Evolutionary conservation across 1,284 basidiomycete genomes (phyloP).

Genomic region (Moesziomyces globuligerus): DNA sequence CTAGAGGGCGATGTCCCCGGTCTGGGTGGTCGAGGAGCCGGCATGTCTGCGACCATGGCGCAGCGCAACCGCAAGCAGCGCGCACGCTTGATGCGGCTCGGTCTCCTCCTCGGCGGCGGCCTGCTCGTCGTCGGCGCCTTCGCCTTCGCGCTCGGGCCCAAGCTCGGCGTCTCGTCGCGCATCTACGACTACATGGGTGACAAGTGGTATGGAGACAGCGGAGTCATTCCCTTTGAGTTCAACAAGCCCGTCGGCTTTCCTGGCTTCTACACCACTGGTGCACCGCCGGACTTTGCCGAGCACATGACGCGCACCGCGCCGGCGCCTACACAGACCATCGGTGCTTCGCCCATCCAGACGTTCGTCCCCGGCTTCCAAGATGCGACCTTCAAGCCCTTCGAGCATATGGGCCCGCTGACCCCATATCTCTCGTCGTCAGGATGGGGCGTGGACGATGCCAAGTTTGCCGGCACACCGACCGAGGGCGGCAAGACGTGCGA

Average conservation of each 20-base stretch:
- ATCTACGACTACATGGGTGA: slow-evolving; percentile 47
- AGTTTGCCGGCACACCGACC: slow-evolving; percentile 48
- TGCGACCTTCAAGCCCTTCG: slow-evolving; percentile 55
- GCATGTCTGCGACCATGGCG: slow-evolving; percentile 35
- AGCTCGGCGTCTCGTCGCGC: slow-evolving; percentile 22
- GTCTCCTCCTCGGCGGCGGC: slow-evolving; percentile 19
- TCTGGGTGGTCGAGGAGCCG: slow-evolving; percentile 21
- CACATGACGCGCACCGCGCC: slow-evolving; percentile 52
- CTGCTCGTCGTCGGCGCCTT: slow-evolving; percentile 47
- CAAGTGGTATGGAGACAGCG: slow-evolving; percentile 47
- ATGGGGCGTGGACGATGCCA: slow-evolving; percentile 57
- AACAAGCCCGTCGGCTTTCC: slow-evolving; percentile 60
- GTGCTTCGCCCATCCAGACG: slow-evolving; percentile 58
- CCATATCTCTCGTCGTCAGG: slow-evolving; percentile 60
- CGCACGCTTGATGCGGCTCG: slow-evolving; percentile 26
- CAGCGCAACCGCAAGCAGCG: slow-evolving; percentile 27
- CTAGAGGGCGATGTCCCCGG: slow-evolving; percentile 40
- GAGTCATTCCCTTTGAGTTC: slow-evolving; percentile 45
- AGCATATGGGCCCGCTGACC: slow-evolving; percentile 65
- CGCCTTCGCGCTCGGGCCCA: slow-evolving; percentile 53
- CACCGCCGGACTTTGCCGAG: slow-evolving; percentile 55
- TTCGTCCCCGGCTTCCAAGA: slow-evolving; percentile 49
- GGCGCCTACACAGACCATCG: slow-evolving; percentile 43
- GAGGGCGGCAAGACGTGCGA: slow-evolving; percentile 36
- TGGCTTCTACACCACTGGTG: slow-evolving; percentile 56